Evolutionary conservation across 1,139 yeast genomes (phyloP), one percentile per base, ranked within the genome.

Genomic region (Kodamaea arcana): DNA sequence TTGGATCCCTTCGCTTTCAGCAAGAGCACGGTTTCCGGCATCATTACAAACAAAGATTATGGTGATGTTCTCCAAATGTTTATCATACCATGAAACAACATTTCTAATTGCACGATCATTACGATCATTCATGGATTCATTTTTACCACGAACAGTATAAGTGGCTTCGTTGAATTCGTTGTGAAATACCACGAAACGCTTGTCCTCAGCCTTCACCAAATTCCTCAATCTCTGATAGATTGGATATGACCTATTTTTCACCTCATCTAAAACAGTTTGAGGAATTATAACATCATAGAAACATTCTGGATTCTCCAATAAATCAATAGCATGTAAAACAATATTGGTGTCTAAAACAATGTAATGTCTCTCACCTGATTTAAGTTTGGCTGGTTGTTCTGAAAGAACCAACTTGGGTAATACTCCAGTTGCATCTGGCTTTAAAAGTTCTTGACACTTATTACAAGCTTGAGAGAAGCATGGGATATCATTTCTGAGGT

Each of bases 241-340:
- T 2, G 98, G 97, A 50, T 81, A 77, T 30, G 95, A 85, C 51
- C 84, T 72, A 55, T 87, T 88, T 44, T 88, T 77, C 14, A 90
- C 96, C 58, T 94, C 97, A 50, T 94, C 97, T 30, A 94, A 68
- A 1, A 87, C 97, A 3, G 95, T 83, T 57, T 94, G 98, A 2
- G 97, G 96, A 12, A 94, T 65, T 37, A 94, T 82, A 15, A 90
- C 95, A 61, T 94, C 97, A 52, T 75, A 82, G 53, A 94, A 87
- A 38, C 86, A 82, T 30, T 76, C 73, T 25, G 72, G 70, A 51
- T 80, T 82, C 56, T 94, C 99, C 42, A 94, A 65, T 43, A 92
- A 63, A 58, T 92, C 98, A 43, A 94, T 90, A 6, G 95, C 94
- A 54, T 83, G 86, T 40, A 92, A 66, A 2, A 87, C 83, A 42